These are phyloP conservation scores for Candida silvicultrix DNA, from an alignment of 805 yeast species.

Conservation along the genomic window DNA sequence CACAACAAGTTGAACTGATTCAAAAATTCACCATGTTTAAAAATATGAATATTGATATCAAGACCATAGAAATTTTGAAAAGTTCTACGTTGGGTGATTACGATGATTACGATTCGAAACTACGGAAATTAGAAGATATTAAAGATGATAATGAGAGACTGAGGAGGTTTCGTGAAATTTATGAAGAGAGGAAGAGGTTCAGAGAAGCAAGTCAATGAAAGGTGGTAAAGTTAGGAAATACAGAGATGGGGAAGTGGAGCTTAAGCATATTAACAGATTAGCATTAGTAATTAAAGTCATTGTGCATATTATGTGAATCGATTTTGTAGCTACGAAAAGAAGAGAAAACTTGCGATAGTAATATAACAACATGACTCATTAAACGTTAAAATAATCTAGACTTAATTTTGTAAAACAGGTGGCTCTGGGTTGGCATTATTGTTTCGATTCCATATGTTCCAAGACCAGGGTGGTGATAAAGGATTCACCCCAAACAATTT, in stretches of 20 bases:
- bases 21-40: conserved; percentile 12
- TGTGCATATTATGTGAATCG: too few relatives aligned
- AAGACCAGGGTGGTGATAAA: conserved; percentile 16
- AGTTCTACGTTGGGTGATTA: neutral
- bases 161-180: conserved; percentile 1
- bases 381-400: neutral
- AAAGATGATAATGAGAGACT: neutral
- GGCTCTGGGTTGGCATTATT: too few relatives aligned
- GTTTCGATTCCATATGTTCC: neutral
- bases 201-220: too few relatives aligned
- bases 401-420: too few relatives aligned
- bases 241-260: neutral
- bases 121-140: neutral
- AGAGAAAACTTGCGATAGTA: too few relatives aligned
- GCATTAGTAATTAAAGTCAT: neutral
- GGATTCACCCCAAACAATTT: conserved; percentile 16
- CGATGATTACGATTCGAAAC: neutral
- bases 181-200: neutral
- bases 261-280: too few relatives aligned
- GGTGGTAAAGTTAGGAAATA: too few relatives aligned
- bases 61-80: conserved; percentile 5
- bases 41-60: conserved; percentile 7
- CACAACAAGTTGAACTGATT: conserved; percentile 7
- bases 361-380: neutral
- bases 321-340: too few relatives aligned